These are phyloP conservation scores for Leccinum truebloodii DNA, from an alignment of 768 basidiomycete genomes.

Conservation along the genomic window DNA sequence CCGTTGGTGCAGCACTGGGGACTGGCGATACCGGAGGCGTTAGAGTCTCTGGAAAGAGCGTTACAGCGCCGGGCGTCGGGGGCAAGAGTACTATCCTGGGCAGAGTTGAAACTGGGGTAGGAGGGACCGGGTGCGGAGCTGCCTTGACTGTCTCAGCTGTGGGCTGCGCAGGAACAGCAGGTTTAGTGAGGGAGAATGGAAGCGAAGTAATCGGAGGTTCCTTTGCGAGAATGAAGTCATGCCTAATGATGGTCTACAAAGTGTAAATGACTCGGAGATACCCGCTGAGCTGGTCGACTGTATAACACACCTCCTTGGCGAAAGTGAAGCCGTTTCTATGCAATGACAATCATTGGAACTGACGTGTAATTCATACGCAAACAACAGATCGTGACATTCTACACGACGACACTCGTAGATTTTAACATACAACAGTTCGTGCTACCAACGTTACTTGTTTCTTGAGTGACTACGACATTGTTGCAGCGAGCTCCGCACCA, in stretches of 20 bases:
- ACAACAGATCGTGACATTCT: neutral
- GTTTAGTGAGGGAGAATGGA: conserved; percentile 63
- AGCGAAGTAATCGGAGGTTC: conserved; percentile 64
- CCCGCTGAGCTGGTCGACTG: neutral
- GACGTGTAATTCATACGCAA: neutral
- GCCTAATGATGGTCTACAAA: conserved; percentile 37
- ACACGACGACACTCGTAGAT: neutral
- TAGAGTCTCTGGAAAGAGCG: conserved; percentile 14
- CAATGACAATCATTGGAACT: neutral
- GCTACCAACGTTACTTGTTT: too few relatives aligned
- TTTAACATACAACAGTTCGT: neutral
- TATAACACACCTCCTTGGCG: conserved; percentile 52
- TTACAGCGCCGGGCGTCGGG: conserved; percentile 28
- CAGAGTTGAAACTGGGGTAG: conserved; percentile 12
- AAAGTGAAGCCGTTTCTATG: conserved; percentile 55
- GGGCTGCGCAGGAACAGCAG: conserved; percentile 15
- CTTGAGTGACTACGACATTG: too few relatives aligned
- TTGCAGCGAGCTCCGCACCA: too few relatives aligned
- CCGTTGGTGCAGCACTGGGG: conserved; percentile 5
- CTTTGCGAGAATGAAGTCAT: conserved; percentile 47
- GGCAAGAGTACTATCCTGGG: conserved; percentile 28
- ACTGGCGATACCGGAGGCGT: conserved; percentile 5
- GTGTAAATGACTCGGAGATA: conserved; percentile 6
- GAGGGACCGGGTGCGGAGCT: conserved; percentile 14
- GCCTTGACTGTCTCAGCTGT: conserved; percentile 18